Base-by-base conservation (phyloP, 305 asterid species). In the Galium porrigens region DNA sequence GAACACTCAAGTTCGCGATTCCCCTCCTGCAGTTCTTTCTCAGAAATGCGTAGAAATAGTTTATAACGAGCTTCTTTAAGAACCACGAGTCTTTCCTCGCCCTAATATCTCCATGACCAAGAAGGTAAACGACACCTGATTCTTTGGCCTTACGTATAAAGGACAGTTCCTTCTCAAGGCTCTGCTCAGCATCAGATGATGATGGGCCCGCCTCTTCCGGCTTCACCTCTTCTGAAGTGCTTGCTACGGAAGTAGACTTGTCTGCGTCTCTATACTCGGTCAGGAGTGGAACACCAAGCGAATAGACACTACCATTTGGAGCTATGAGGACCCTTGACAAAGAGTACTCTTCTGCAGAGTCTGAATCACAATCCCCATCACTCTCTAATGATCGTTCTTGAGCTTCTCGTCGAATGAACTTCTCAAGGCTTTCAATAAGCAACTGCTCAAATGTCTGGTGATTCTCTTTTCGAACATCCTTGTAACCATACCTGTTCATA, bases 51-150 rank as follows among this genome's bases (percentile, higher is more conserved):
- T 94, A 94, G 58, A 94, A 90, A 69, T 94, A 94, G 68, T 94
- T 94, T 39, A 94, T 87, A 65, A 90, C 83, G 6, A 94, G 91
- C 82, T 94, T 94, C 82, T 94, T 94, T 12, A 94, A 70, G 73
- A 94, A 94, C 99, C 99, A 94, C 2, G 99, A 94, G 51, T 94
- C 84, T 78, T 94, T 94, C 76, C 90, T 87, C 1, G 99, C 99
- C 75, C 99, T 77, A 39, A 94, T 87, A 74, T 84, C 84, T 64
- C 99, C 99, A 64, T 94, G 95, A 30, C 99, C 99, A 57, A 94
- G 95, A 74, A 94, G 99, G 70, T 94, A 94, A 2, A 94, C 96
- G 3, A 94, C 91, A 10, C 99, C 99, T 2, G 89, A 86, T 73
- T 90, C 97, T 72, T 90, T 94, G 63, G 97, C 96, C 73, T 77